phyloP scores from a whole-genome alignment of 176 grass and related monocot species.

The Urochloa ruziziensis region DNA sequence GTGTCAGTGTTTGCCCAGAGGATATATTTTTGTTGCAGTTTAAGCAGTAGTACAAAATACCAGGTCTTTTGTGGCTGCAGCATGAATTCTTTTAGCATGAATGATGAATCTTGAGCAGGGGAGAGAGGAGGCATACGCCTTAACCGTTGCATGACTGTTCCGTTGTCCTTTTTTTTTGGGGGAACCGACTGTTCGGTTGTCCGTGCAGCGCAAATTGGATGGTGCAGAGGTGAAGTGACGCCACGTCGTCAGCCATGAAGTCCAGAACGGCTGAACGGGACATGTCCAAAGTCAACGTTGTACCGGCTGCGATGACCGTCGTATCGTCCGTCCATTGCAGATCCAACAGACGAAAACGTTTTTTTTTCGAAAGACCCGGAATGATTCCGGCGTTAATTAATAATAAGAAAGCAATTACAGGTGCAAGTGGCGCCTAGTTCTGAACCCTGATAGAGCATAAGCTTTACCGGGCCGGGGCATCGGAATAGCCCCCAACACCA shows the following conservation, averaged over 20 bases:
- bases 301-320: neutral
- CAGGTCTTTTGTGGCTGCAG: neutral
- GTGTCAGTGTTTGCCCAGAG: neutral
- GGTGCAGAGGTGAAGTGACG: neutral
- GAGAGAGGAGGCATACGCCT: neutral
- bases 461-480: no score
- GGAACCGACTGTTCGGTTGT: no score
- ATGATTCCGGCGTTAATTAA: no score
- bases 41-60: neutral
- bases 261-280: no score
- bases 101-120: neutral
- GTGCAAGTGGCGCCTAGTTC: no score
- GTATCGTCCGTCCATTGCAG: neutral
- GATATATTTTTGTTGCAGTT: neutral
- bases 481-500: no score
- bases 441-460: no score
- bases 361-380: no score
- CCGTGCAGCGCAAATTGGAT: neutral
- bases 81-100: neutral
- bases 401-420: no score
- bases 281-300: neutral
- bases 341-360: slow-evolving; percentile 2
- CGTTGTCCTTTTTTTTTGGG: no score
- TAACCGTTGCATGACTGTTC: neutral
- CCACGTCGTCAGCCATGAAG: neutral